These are phyloP conservation scores for Apiotrichum mycotoxinovorans DNA, from an alignment of 1,284 basidiomycete genomes.

Conservation along the genomic window DNA sequence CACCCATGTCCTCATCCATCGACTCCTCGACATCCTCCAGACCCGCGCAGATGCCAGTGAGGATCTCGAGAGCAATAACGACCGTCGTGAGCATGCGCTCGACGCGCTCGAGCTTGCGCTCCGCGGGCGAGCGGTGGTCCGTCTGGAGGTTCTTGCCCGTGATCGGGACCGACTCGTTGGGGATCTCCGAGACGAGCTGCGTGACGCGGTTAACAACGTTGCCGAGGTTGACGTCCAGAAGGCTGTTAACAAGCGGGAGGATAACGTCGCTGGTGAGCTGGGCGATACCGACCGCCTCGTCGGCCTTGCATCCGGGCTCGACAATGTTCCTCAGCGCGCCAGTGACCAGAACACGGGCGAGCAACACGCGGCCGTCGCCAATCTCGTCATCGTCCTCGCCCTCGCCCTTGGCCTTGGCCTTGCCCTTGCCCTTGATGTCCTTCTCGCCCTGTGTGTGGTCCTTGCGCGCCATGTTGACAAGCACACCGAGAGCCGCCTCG, in stretches of 20 bases:
- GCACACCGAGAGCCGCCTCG: constrained; percentile 63
- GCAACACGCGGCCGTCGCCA: constrained; percentile 46
- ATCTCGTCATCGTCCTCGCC: constrained; percentile 31
- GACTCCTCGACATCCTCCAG: constrained; percentile 63
- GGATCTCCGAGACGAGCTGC: constrained; percentile 59
- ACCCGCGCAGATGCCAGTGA: constrained; percentile 82
- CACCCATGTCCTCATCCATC: constrained; percentile 37
- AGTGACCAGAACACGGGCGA: constrained; percentile 65
- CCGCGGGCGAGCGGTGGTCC: constrained; percentile 65
- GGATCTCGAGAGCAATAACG: constrained; percentile 74
- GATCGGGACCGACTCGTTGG: constrained; percentile 23
- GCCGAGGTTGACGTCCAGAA: constrained; percentile 63
- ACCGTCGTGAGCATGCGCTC: constrained; percentile 70
- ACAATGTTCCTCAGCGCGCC: constrained; percentile 76
- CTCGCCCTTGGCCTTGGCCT: constrained; percentile 10
- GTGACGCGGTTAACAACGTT: constrained; percentile 58
- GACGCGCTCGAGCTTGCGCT: constrained; percentile 67
- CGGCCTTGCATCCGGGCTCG: constrained; percentile 60
- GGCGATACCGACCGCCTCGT: constrained; percentile 56
- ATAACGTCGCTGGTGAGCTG: constrained; percentile 59
- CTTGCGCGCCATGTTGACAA: constrained; percentile 64
- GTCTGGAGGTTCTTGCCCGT: constrained; percentile 42
- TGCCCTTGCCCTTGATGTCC: constrained; percentile 33
- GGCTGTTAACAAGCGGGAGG: constrained; percentile 66
- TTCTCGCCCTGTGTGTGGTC: constrained; percentile 33